Percentiles rank a stretch among this genome's conserved stretches.
These are phyloP conservation scores for Umbilicus rupestris DNA, from an alignment of 164 flowering plant species.

Conservation along the genomic window DNA sequence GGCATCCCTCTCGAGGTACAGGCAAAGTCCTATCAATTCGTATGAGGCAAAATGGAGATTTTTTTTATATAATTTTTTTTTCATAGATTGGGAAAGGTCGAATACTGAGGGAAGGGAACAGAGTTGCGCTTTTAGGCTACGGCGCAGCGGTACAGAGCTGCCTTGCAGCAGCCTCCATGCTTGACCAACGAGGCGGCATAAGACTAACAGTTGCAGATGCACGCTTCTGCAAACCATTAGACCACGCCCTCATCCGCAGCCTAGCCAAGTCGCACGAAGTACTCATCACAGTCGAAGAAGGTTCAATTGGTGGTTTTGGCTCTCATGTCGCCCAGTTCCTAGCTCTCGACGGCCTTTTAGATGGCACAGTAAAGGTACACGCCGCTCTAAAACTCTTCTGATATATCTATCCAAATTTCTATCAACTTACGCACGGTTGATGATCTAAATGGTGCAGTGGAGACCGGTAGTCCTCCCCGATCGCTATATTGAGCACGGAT, in stretches of 20 bases:
- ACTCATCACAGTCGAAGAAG: conserved; percentile 88
- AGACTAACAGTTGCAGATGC: conserved; percentile 80
- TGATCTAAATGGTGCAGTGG: conserved; percentile 54
- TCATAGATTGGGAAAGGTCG: conserved; percentile 82
- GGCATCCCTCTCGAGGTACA: conserved; percentile 86
- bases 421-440: background rate
- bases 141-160: conserved; percentile 89
- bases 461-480: conserved; percentile 92
- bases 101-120: conserved; percentile 67
- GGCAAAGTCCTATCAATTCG: background rate
- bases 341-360: conserved; percentile 88
- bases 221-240: conserved; percentile 90
- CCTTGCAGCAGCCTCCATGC: conserved; percentile 61
- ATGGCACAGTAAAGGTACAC: conserved; percentile 72
- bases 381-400: background rate
- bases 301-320: conserved; percentile 91
- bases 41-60: background rate
- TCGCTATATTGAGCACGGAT: conserved; percentile 84
- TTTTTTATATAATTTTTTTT: background rate
- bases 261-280: conserved; percentile 79
- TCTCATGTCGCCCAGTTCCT: conserved; percentile 91
- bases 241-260: conserved; percentile 53
- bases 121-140: conserved; percentile 91
- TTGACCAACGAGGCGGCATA: conserved; percentile 40
- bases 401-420: background rate